Conservation (phyloP, 306 rosid species). For the Gastrolobium villosum region DNA sequence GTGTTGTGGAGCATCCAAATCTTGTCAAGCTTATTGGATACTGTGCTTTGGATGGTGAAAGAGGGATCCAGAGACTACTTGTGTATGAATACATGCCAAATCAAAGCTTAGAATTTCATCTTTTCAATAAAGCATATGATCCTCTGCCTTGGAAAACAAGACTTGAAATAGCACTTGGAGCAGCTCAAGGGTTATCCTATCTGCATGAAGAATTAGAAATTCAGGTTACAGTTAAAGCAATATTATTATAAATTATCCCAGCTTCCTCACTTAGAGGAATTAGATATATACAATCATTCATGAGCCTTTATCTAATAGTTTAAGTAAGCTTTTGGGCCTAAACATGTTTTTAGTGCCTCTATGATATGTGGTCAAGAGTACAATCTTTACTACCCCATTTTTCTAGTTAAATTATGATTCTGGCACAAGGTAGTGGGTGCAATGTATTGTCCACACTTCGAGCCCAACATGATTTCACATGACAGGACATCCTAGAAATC, state of each 20-base stretch:
- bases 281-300: neutral
- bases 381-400: neutral
- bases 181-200: conserved; percentile 73
- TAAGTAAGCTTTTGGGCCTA: neutral
- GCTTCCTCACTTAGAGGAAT: neutral
- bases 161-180: conserved; percentile 66
- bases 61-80: conserved; percentile 78
- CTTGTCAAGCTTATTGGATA: conserved; percentile 79
- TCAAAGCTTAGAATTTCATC: conserved; percentile 75
- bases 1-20: conserved; percentile 78
- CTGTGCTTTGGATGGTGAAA: conserved; percentile 72
- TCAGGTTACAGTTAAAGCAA: conserved; percentile 56
- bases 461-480: neutral
- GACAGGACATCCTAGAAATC: neutral
- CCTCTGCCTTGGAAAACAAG: conserved; percentile 68
- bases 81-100: conserved; percentile 73
- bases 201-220: conserved; percentile 77
- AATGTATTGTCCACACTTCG: neutral
- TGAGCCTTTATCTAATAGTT: neutral
- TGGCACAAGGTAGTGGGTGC: neutral
- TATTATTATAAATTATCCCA: neutral
- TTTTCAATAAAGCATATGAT: conserved; percentile 59
- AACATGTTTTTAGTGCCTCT: neutral
- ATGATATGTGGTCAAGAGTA: neutral
- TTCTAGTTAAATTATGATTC: neutral